Base-by-base conservation (phyloP, 192 early-diverging fungal genomes). In the Gigaspora rosea region DNA sequence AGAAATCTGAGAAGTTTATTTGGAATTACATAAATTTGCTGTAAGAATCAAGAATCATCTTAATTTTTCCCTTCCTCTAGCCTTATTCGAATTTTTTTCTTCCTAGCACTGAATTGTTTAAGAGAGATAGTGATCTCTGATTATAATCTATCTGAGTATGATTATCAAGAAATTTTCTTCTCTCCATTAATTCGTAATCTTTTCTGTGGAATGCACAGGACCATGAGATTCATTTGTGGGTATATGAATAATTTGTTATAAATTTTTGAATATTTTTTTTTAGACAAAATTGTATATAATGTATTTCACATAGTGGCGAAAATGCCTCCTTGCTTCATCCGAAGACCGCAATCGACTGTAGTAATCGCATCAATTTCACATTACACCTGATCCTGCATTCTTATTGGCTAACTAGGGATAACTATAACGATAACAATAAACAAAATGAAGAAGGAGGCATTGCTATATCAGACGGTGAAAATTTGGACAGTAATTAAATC, bases 161-260 rank as follows among this genome's bases (percentile, higher is more conserved):
- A 47, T 5, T 69, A 69, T 69, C 67, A 18, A 10, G 67, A 69
- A 18, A 69, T 47, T 20, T 69, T 69, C 35, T 47, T 69, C 48
- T 50, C 46, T 4, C 46, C 46, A 20, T 47, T 69, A 20, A 69
- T 69, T 3, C 46, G 47, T 50, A 69, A 47, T 69, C 67, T 69
- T 48, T 69, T 69, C 18, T 16, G 47, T 13, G 47, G 47, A 0
- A 50, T 32, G 20, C 67, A 48, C 67, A 5, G 67, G 47, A 18
- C 49, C 9, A 69, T 46, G n/a, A 50, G 6, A 69, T 69, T 49
- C 49, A 48, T 69, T 69, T 69, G 67, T 69, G 49, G 46, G 67
- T 69, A 18, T 69, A 69, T 41, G 67, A 69, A 69, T 47, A 49
- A 48, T 20, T 27, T 35, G 46, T 18, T 9, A 11, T 69, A 69